These are phyloP conservation scores for Lasiosphaeriaceae sp. DNA, from an alignment of 495 filamentous ascomycete species.

Conservation along the genomic window DNA sequence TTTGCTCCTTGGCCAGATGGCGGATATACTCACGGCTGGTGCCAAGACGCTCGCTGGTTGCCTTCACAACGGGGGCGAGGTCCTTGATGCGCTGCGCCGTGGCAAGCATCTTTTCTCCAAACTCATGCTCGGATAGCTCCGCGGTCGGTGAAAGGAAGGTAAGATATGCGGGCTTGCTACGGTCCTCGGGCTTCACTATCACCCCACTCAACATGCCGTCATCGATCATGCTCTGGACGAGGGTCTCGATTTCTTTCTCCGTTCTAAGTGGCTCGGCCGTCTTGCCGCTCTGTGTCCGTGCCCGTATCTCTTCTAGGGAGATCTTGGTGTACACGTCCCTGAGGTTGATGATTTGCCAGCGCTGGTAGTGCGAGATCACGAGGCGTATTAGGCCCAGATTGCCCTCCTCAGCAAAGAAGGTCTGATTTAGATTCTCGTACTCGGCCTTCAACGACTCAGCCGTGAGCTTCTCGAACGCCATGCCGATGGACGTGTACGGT, in stretches of 20 bases:
- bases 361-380: constrained; percentile 47
- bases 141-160: constrained; percentile 32
- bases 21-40: constrained; percentile 59
- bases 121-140: constrained; percentile 43
- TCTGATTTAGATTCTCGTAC: constrained; percentile 44
- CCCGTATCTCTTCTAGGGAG: constrained; percentile 48
- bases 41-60: constrained; percentile 51
- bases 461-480: constrained; percentile 61
- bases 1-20: constrained; percentile 43
- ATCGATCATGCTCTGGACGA: constrained; percentile 54
- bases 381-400: constrained; percentile 45
- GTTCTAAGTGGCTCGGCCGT: constrained; percentile 48
- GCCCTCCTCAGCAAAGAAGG: constrained; percentile 56
- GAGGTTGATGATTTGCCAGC: constrained; percentile 45
- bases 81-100: constrained; percentile 43
- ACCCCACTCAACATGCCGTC: constrained; percentile 53
- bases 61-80: constrained; percentile 38
- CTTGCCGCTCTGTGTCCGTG: constrained; percentile 44
- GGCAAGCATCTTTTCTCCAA: constrained; percentile 37
- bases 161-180: constrained; percentile 31
- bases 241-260: constrained; percentile 39
- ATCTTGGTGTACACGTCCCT: constrained; percentile 47
- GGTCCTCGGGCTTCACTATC: constrained; percentile 42
- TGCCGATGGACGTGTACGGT: constrained; percentile 66
- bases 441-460: constrained; percentile 55